Percentiles rank a stretch among this genome's conserved stretches.
phyloP scores from a whole-genome alignment of 2,329 filamentous ascomycete genomes.

The Nemania sp. region DNA sequence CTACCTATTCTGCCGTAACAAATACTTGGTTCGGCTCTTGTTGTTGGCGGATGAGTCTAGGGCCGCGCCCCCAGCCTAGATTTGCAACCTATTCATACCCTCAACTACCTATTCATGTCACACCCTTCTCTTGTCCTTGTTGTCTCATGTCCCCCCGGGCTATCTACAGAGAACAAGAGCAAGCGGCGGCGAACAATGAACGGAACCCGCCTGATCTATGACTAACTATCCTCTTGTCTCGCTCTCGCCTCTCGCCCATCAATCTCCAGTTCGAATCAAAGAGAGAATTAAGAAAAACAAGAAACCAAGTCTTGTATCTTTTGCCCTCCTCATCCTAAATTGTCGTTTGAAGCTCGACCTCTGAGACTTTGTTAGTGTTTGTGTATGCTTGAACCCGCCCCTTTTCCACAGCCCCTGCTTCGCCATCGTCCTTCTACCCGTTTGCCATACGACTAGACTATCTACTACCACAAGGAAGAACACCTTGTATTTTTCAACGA shows the following conservation, averaged over 20 bases:
- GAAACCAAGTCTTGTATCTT: conserved; percentile 27
- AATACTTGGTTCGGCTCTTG: conserved; percentile 38
- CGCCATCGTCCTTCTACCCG: conserved; percentile 25
- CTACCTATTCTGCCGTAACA: conserved; percentile 31
- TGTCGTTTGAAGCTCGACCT: conserved; percentile 41
- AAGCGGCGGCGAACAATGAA: conserved; percentile 36
- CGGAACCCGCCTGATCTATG: conserved; percentile 30
- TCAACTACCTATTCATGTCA: conserved; percentile 21
- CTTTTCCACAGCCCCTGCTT: conserved; percentile 37
- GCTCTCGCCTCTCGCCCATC: conserved; percentile 30
- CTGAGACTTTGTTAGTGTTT: conserved; percentile 41
- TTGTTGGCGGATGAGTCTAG: conserved; percentile 16
- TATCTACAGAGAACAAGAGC: conserved; percentile 33
- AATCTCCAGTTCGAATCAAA: conserved; percentile 23
- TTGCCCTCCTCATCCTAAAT: conserved; percentile 16
- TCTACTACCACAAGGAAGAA: conserved; percentile 13
- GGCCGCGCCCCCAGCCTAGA: conserved; percentile 11
- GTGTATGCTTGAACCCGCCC: conserved; percentile 36
- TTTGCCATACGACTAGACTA: conserved; percentile 41
- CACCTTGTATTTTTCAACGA: conserved; percentile 18
- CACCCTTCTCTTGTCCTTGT: conserved; percentile 31
- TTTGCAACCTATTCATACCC: conserved; percentile 20
- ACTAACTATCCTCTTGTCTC: conserved; percentile 40
- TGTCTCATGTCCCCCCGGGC: conserved; percentile 33
- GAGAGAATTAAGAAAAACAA: conserved; percentile 16